Base-by-base conservation (phyloP, 2,329 filamentous ascomycete species). In the Aspergillus bombycis region DNA sequence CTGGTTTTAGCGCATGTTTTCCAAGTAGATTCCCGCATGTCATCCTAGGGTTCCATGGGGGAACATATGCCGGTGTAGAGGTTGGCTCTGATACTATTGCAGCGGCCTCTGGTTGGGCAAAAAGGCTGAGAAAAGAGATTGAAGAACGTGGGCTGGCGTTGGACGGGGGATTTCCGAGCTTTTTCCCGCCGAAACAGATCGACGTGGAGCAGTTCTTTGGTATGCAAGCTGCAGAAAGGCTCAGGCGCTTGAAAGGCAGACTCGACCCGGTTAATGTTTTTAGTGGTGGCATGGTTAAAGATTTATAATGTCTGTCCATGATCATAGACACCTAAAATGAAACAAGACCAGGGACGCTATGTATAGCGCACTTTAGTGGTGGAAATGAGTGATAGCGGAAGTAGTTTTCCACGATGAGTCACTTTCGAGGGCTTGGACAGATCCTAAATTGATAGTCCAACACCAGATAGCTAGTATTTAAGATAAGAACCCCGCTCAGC, bases 201-300 rank as follows among this genome's bases (percentile, higher is more conserved):
- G 46, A 59, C 14, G 28, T 53, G 16, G 32, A 52, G 38, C 12
- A 23, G n/a, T 59, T 59, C 43, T 59, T 59, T 26, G 57, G 46
- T 19, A 21, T 23, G n/a, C 4, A 59, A 26, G 28, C 10, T 21
- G 14, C 34, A 16, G 34, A 36, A 16, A 36, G 6, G 11, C 6
- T 36, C 5, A 14, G 1, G 6, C 34, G 14, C 14, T 36, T 36
- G 34, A 36, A 36, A 36, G 14, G 14, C 34, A 36, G 34, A 16
- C 34, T 36, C 14, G 34, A 36, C 16, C 14, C 34, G 14, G 34
- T 14, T 2, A 36, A 16, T 36, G 14, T 62, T 1, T 62, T 64
- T 58, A 34, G 28, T 19, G 14, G 26, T 50, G 46, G 46, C 23
- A 50, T 30, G 26, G 23, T 28, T 30, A 50, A n/a, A 28, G 1